Conservation (phyloP, 2,329 filamentous ascomycete genomes). For the Blumeria hordei region DNA sequence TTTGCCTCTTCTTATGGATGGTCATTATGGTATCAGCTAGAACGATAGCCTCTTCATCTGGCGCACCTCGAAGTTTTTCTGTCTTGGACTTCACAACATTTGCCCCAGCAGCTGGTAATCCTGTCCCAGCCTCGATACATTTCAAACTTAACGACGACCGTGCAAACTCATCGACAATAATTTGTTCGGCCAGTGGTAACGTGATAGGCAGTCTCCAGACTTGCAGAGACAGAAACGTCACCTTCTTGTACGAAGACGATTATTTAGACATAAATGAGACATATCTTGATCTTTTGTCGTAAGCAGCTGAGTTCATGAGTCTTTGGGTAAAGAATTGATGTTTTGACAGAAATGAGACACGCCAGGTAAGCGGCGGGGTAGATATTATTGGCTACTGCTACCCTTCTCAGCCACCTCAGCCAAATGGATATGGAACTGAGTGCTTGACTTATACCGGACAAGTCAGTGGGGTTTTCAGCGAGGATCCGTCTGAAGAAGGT, state of each 20-base stretch:
- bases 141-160: constrained; percentile 5
- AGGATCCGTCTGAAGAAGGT: too few relatives aligned
- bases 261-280: too few relatives aligned
- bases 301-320: too few relatives aligned
- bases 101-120: constrained; percentile 5
- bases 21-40: neutral
- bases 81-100: constrained; percentile 7
- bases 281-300: too few relatives aligned
- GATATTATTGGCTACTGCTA: constrained; percentile 1
- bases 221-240: too few relatives aligned
- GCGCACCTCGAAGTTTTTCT: constrained; percentile 4
- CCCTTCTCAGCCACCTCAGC: constrained; percentile 2
- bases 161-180: too few relatives aligned
- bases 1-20: constrained; percentile 2
- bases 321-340: too few relatives aligned
- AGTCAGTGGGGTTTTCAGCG: neutral
- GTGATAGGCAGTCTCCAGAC: too few relatives aligned
- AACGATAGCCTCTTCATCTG: neutral
- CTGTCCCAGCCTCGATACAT: constrained; percentile 2
- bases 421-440: constrained; percentile 3
- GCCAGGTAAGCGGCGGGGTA: neutral
- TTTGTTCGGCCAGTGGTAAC: too few relatives aligned
- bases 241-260: too few relatives aligned
- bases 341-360: too few relatives aligned
- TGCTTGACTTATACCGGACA: constrained; percentile 4